A percentile compares a stretch with the other conserved stretches of the same genome.
These are phyloP conservation scores for Penicillium samsonianum DNA, from an alignment of 495 filamentous ascomycete genomes.

Conservation along the genomic window DNA sequence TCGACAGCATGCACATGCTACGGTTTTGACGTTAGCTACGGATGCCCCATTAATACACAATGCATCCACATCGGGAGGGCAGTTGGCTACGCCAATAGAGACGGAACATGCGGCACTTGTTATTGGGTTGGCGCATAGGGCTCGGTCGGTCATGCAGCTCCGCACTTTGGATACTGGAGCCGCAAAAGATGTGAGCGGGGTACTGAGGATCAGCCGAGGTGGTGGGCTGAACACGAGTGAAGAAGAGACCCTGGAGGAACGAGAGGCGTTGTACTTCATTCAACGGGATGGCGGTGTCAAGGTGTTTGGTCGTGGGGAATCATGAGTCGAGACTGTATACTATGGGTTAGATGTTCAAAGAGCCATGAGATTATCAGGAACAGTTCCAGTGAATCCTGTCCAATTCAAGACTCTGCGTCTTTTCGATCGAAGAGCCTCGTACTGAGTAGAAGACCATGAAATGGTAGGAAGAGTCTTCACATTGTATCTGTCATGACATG, in stretches of 20 bases:
- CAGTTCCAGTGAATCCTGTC: conserved; percentile 5
- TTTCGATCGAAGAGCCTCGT: conserved; percentile 9
- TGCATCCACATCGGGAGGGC: conserved; percentile 32
- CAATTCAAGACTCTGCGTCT: not conserved
- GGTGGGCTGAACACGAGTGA: conserved; percentile 43
- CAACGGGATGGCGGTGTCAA: conserved; percentile 73
- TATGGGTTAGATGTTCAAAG: conserved; percentile 15
- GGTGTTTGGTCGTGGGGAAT: conserved; percentile 76
- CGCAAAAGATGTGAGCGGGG: conserved; percentile 88
- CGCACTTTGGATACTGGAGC: conserved; percentile 78
- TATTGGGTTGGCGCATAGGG: conserved; percentile 71
- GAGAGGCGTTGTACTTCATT: conserved; percentile 80
- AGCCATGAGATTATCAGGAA: not conserved
- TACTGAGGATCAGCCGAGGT: conserved; percentile 72
- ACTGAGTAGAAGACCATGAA: conserved; percentile 32
- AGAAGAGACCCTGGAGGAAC: conserved; percentile 51
- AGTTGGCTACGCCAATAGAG: conserved; percentile 59
- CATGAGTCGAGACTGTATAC: conserved; percentile 20
- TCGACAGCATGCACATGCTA: conserved; percentile 52
- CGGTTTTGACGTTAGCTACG: conserved; percentile 65
- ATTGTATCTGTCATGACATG: conserved; percentile 46
- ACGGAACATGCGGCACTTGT: conserved; percentile 68
- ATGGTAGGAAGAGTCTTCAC: conserved; percentile 43
- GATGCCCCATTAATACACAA: conserved; percentile 68
- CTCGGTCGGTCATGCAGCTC: conserved; percentile 66